Percentiles rank a stretch among this genome's conserved stretches.
Conservation (phyloP, 768 basidiomycete species). For the Russula emetica region DNA sequence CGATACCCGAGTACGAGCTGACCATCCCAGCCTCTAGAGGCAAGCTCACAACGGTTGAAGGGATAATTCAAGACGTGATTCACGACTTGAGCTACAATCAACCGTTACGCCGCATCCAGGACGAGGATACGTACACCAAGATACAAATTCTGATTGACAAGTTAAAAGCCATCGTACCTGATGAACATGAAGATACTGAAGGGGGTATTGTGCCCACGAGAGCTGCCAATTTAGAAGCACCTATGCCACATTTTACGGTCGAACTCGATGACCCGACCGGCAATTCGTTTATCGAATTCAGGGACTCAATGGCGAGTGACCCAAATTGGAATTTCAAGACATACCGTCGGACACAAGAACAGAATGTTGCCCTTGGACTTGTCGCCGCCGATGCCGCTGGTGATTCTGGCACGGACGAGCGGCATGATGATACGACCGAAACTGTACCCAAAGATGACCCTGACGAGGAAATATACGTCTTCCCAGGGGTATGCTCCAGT, state of each 20-base stretch:
- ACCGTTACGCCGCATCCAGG: slow-evolving; percentile 74
- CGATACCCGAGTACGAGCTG: slow-evolving; percentile 83
- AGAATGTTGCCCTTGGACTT: slow-evolving; percentile 78
- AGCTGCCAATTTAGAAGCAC: slow-evolving; percentile 42
- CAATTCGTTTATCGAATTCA: slow-evolving; percentile 94
- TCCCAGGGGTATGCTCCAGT: slow-evolving; percentile 83
- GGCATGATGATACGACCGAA: slow-evolving; percentile 25
- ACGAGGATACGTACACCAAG: slow-evolving; percentile 63
- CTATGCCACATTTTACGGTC: slow-evolving; percentile 73
- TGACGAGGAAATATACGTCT: slow-evolving; percentile 85
- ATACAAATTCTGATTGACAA: slow-evolving; percentile 72
- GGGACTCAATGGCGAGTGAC: slow-evolving; percentile 72
- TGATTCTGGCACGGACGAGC: slow-evolving; percentile 31
- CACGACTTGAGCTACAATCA: slow-evolving; percentile 79
- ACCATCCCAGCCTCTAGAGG: slow-evolving; percentile 87
- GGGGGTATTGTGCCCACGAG: slow-evolving; percentile 34
- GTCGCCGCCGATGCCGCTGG: slow-evolving; percentile 46
- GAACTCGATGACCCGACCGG: slow-evolving; percentile 90
- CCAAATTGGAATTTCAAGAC: slow-evolving; percentile 88
- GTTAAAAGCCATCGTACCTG: slow-evolving; percentile 59
- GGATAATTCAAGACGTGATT: slow-evolving; percentile 77
- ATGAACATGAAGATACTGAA: slow-evolving; percentile 47
- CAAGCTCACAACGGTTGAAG: slow-evolving; percentile 96
- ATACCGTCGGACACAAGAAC: slow-evolving; percentile 73
- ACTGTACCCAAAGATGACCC: slow-evolving; percentile 34